Evolutionary conservation across 208 protist genomes (phyloP), one percentile per base, ranked within the genome.

Genomic region (Acanthamoeba sp.): DNA sequence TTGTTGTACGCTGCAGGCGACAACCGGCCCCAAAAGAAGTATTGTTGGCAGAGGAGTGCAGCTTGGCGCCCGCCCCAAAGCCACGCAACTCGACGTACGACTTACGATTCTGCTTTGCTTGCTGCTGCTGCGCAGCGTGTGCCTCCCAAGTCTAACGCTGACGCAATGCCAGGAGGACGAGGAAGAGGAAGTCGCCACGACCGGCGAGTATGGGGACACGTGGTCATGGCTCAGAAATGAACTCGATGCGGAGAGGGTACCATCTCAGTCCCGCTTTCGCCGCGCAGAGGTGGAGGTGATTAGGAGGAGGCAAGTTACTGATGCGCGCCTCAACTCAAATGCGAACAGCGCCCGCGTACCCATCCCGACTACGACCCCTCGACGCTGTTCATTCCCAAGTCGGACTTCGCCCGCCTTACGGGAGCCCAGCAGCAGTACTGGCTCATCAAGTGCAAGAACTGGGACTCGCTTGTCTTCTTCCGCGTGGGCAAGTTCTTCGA

Each of bases 401-500:
- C 22, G 6, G 52, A 29, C 4, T 34, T 95, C 2, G 42, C 40
- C 18, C 84, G 90, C 22, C 71, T 97, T 1, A 87, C 96, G 14
- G 29, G 66, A 22, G 96, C 97, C 36, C 96, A 97, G 88, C 38
- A 73, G 48, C 96, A 97, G 59, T 97, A 95, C 59, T 97, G 96
- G 96, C 59, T 73, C 3, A 97, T 97, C 29, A 97, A 97, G 52
- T 59, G 12, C 24, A 95, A 96, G 36, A 24, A 96, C 69, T 97
- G 90, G 40, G 96, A 97, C 38, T 94, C 76, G 0, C 38, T 97
- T 0, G 91, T 97, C 5, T 97, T 97, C 76, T 97, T 97, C 71
- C 78, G 82, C 64, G 97, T 97, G 40, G 96, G 96, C 14, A 97
- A 97, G 50, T 97, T 97, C 45, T 97, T 96, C 64, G 96, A 97